A percentile compares a stretch with the other conserved stretches of the same genome.
Conservation (phyloP, 2,329 filamentous ascomycete genomes). For the Penicillium sp. region DNA sequence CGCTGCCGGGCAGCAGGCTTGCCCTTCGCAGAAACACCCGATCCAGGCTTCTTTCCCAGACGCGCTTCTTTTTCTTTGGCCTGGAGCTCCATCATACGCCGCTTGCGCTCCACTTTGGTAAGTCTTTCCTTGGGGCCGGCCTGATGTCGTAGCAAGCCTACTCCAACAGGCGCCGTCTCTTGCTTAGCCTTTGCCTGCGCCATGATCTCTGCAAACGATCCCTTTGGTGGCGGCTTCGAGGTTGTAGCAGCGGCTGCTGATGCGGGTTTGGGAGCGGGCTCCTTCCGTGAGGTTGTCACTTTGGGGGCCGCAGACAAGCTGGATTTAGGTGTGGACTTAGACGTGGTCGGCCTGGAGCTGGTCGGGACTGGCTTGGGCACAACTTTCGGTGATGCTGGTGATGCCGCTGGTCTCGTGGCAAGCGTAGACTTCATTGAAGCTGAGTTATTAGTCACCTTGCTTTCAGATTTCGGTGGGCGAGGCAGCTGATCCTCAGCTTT, state of each 20-base stretch:
- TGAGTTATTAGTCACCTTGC: constrained; percentile 16
- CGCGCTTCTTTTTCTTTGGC: constrained; percentile 34
- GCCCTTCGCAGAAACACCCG: constrained; percentile 13
- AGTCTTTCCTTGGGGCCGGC: constrained; percentile 46
- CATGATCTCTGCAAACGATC: constrained; percentile 53
- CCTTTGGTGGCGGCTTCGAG: constrained; percentile 45
- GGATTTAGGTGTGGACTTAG: constrained; percentile 19
- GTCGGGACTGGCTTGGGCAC: constrained; percentile 11
- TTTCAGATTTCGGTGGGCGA: constrained; percentile 22
- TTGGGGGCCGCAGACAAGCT: constrained; percentile 15
- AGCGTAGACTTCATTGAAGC: constrained; percentile 12
- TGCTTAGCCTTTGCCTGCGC: constrained; percentile 49
- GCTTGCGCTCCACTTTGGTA: constrained; percentile 48
- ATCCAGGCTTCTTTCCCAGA: constrained; percentile 22
- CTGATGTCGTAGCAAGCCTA: constrained; percentile 52
- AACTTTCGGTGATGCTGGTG: constrained; percentile 17
- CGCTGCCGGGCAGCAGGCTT: constrained; percentile 26
- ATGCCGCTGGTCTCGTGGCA: constrained; percentile 12
- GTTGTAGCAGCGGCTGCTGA: constrained; percentile 10
- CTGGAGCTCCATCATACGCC: constrained; percentile 34
- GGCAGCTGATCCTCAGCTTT: constrained; percentile 38
- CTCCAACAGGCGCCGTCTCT: constrained; percentile 37
- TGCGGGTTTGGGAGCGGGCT: constrained; percentile 10
- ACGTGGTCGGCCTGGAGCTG: constrained; percentile 3
- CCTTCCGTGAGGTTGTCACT: constrained; percentile 14